Evolutionary conservation across 805 yeast genomes (phyloP).

Genomic region (Saccharomycopsis sp.): DNA sequence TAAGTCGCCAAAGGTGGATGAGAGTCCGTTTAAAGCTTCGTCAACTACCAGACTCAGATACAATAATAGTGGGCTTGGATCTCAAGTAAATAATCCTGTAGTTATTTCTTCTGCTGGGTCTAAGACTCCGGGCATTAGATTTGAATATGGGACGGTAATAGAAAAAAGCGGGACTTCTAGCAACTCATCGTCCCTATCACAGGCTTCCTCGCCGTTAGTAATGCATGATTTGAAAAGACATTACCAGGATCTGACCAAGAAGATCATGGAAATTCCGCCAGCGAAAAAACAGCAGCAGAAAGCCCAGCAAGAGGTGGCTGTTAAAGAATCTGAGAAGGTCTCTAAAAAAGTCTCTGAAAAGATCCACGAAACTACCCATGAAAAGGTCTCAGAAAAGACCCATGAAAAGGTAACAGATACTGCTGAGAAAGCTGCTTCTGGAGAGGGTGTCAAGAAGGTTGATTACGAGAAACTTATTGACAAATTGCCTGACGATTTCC

Average conservation of each 20-base stretch:
- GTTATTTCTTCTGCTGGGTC: background rate
- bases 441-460: too few relatives aligned
- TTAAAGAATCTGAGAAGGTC: background rate
- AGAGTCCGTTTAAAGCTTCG: background rate
- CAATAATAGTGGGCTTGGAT: background rate
- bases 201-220: conserved; percentile 10
- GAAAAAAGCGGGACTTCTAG: conserved; percentile 13
- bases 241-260: too few relatives aligned
- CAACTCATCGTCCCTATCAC: conserved; percentile 8
- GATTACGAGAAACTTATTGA: conserved; percentile 26
- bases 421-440: too few relatives aligned
- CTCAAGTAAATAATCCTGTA: background rate
- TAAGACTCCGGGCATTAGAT: background rate
- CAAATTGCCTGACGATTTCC: conserved; percentile 45
- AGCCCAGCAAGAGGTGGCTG: background rate
- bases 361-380: too few relatives aligned
- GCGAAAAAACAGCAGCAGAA: background rate
- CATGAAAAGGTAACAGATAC: too few relatives aligned
- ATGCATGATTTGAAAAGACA: conserved; percentile 10
- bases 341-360: background rate
- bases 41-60: background rate
- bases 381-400: too few relatives aligned
- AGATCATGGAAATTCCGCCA: background rate
- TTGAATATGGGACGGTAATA: conserved; percentile 20
- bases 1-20: background rate